These are phyloP conservation scores for Erythrophleum fordii DNA, from an alignment of 306 rosid species.

Conservation along the genomic window DNA sequence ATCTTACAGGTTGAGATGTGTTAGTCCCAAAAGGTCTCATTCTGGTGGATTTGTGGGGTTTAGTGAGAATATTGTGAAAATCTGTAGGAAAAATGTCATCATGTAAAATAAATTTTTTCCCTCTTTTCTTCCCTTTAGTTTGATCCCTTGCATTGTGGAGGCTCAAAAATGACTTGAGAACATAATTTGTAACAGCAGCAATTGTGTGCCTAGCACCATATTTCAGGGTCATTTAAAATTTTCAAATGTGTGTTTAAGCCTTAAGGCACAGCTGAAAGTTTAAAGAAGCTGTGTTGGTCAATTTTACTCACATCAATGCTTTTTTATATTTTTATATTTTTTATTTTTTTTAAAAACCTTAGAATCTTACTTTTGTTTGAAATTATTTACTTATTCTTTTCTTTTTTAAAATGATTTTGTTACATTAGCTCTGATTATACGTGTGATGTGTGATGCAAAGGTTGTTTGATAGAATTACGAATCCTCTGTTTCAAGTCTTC, in stretches of 20 bases:
- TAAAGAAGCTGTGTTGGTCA: conserved; percentile 4
- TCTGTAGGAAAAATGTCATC: conserved; percentile 4
- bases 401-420: conserved; percentile 14
- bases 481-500: conserved; percentile 24
- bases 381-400: neutral
- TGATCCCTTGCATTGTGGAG: neutral
- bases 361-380: neutral
- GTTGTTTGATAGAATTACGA: conserved; percentile 18
- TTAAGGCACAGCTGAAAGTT: neutral
- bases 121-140: conserved; percentile 5
- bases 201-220: neutral
- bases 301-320: conserved; percentile 21
- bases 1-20: conserved; percentile 30
- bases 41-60: neutral
- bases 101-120: neutral
- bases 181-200: conserved; percentile 9
- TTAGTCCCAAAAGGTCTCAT: conserved; percentile 10
- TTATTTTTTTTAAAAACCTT: neutral
- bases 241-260: conserved; percentile 1
- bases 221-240: neutral
- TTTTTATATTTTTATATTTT: too few species aligned
- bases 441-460: conserved; percentile 10
- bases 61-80: neutral
- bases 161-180: conserved; percentile 13
- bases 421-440: conserved; percentile 21